Evolutionary conservation across 768 basidiomycete genomes (phyloP).

Genomic region (Auricularia sp.): DNA sequence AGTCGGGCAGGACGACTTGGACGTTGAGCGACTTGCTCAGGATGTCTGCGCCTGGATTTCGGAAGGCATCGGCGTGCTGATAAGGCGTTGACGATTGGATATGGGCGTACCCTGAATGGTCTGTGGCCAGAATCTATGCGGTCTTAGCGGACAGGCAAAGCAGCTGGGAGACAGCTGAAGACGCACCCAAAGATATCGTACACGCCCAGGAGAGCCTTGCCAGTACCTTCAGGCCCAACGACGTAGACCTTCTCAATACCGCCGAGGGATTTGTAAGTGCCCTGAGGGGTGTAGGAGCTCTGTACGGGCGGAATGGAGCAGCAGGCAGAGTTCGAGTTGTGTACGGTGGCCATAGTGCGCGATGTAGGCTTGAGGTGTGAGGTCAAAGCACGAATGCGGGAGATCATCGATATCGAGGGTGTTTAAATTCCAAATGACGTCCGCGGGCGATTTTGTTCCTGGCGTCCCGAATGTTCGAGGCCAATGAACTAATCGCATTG

Average conservation of each 20-base stretch:
- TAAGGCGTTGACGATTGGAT: neutral
- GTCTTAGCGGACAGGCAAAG: no score
- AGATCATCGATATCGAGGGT: conserved; percentile 15
- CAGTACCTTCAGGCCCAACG: conserved; percentile 32
- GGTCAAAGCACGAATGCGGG: conserved; percentile 29
- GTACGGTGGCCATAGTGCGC: conserved; percentile 23
- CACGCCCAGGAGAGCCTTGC: conserved; percentile 45
- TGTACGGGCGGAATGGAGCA: conserved; percentile 46
- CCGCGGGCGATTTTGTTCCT: neutral
- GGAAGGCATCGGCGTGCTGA: no score
- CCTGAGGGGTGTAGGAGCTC: conserved; percentile 43
- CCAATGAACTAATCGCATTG: neutral
- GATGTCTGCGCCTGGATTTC: conserved; percentile 37
- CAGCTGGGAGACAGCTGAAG: neutral
- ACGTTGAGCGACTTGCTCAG: conserved; percentile 41
- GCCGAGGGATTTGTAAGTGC: conserved; percentile 35
- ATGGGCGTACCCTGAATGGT: conserved; percentile 36
- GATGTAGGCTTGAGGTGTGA: conserved; percentile 24
- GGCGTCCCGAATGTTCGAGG: neutral
- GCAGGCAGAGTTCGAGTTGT: conserved; percentile 32
- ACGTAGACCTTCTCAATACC: conserved; percentile 31
- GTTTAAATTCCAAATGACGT: no score
- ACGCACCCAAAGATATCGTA: conserved; percentile 56
- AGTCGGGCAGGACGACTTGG: conserved; percentile 57
- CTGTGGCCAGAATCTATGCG: conserved; percentile 43